Evolutionary conservation across 352 stramenopile genomes (phyloP), one percentile per base, ranked within the genome.

Genomic region (Phytopythium vexans): DNA sequence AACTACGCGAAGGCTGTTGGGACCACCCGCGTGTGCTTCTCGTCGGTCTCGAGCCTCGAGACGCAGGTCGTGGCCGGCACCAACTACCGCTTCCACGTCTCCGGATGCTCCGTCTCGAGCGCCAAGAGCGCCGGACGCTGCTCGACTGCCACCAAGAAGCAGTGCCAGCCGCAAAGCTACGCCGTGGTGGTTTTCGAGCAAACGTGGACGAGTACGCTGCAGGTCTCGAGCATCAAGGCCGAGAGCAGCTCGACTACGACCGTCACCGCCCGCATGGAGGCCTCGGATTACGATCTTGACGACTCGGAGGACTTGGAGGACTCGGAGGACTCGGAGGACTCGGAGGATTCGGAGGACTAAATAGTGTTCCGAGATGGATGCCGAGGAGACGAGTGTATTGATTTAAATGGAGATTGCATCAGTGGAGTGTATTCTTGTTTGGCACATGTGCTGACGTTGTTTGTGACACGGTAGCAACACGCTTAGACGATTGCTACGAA

Each of bases 51-150:
- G 40, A 54, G 57, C n/a, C 9, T 77, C 36, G 52, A 83, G 62
- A 69, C 77, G 68, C 74, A 94, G 48, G 75, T 88, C 38, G 83
- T 94, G 39, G 65, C 81, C 1, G 83, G 83, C 27, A 88, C 64
- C 47, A 94, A 92, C 66, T 94, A 89, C 62, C 66, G 68, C 55
- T 90, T 89, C 53, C 56, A 74, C 51, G 72, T 90, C 34, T 48
- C 62, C 16, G 83, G 78, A 16, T 89, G 81, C 56, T 21, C 44
- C 12, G 74, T 79, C 27, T 50, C 39, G 37, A 62, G 41, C 12
- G 54, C 46, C 45, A 47, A 58, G 43, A 70, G 62, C 49, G 72
- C 73, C 32, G 77, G 77, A 32, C 60, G 53, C 37, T 88, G 81
- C 56, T 56, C 48, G 1, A 42, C 31, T 5, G 42, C 39, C 10